Conservation (phyloP, 495 filamentous ascomycete species). For the Neurospora discreta region DNA sequence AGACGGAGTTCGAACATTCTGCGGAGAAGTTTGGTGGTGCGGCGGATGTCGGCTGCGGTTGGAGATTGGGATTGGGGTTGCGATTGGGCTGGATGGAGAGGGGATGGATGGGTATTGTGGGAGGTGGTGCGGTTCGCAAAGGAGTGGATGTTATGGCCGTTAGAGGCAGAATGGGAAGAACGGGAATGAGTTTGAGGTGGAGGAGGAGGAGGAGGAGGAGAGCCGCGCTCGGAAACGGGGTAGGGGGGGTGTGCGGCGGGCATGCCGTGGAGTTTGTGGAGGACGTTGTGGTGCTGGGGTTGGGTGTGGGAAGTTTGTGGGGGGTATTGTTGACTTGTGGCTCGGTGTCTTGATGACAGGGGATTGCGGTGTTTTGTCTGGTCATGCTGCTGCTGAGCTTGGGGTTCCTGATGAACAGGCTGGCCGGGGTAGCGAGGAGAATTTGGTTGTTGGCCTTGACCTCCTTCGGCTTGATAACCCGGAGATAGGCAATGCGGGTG, state of each 20-base stretch:
- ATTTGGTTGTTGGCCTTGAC: neutral
- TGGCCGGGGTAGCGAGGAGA: neutral
- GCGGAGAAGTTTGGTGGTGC: conserved; percentile 7
- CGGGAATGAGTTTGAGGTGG: neutral
- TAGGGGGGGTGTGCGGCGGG: neutral
- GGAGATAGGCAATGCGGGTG: neutral
- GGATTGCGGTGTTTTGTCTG: neutral
- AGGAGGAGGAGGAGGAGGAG: neutral
- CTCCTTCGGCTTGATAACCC: neutral
- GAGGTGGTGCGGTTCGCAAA: neutral
- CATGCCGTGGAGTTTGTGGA: neutral
- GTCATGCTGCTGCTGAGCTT: neutral
- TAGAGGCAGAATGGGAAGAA: neutral
- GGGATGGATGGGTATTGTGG: too few species aligned
- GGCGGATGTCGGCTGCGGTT: conserved; percentile 4
- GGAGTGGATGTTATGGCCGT: neutral
- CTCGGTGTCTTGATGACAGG: neutral
- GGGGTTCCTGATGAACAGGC: neutral
- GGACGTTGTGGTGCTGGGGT: neutral
- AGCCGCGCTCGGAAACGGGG: neutral
- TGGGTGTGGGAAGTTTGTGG: neutral
- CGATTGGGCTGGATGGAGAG: neutral
- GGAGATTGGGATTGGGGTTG: too few species aligned
- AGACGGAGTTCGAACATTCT: conserved; percentile 6
- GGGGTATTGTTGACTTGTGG: neutral